Base-by-base conservation (phyloP, 139 green algal species). In the Chlamydomonas schloesseri region DNA sequence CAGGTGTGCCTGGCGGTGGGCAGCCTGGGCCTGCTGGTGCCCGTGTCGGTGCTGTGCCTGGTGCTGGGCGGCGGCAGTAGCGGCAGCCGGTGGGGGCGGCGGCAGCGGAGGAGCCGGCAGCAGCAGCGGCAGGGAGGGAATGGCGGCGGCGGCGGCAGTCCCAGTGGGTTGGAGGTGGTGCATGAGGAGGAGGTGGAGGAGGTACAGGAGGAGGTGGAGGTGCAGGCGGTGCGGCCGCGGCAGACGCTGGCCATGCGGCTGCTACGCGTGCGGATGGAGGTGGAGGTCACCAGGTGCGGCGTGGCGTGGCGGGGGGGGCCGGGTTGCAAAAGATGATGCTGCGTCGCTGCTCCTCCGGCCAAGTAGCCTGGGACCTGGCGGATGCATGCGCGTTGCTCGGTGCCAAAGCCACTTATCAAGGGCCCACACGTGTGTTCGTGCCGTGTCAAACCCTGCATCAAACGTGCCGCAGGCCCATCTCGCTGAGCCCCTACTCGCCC, bases 211-310 rank as follows among this genome's bases (percentile, higher is more conserved):
- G n/a, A n/a, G n/a, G n/a, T n/a, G n/a, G 55, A 21, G 55, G 29
- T 60, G 42, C 29, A 64, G 36, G 29, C 36, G 31, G 46, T 34
- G 34, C 5, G 37, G 17, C 33, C 37, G 42, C 78, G 78, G 29
- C 78, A 74, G 64, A 84, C 78, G 37, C 64, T 74, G 60, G 78
- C 78, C 37, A 84, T 84, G 78, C 29, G 64, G 78, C 29, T 84
- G 20, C 64, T 84, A 42, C 28, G 78, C 17, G 29, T 84, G 78
- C 64, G 78, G 10, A 3, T 84, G 64, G 78, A 84, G 64, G 36
- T 31, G 42, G 78, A 84, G 78, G 5, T 29, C 20, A 31, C 20
- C 64, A 65, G 64, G 78, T 84, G 74, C 6, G 73, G 73, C 2
- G 13, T 28, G 71, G 21, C 29, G 5, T 11, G 67, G 29, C 62